phyloP scores from a whole-genome alignment of 2,329 filamentous ascomycete species.

The Nigrospora osmanthi region DNA sequence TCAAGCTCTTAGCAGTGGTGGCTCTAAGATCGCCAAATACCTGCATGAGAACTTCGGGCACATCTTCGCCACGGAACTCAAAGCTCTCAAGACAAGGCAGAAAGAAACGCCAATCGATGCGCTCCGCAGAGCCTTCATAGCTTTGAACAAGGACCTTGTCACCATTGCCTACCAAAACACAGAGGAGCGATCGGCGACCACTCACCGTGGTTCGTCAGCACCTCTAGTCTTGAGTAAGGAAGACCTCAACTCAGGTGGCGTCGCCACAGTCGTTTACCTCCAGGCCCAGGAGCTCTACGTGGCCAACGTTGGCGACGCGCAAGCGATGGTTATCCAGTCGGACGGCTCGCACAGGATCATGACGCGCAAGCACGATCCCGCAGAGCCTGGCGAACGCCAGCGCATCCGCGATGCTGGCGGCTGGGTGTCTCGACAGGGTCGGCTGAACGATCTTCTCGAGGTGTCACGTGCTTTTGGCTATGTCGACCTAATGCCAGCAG shows the following conservation, averaged over 20 bases:
- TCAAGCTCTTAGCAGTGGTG: slow-evolving; percentile 77
- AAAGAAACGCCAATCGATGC: slow-evolving; percentile 77
- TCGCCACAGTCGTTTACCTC: slow-evolving; percentile 86
- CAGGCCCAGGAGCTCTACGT: slow-evolving; percentile 86
- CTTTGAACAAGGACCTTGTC: slow-evolving; percentile 89
- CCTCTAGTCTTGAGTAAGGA: slow-evolving; percentile 78
- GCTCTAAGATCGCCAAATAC: slow-evolving; percentile 93
- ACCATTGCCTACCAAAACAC: slow-evolving; percentile 73
- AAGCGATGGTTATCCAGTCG: slow-evolving; percentile 89
- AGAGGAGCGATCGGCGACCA: slow-evolving; percentile 60
- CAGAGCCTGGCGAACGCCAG: slow-evolving; percentile 73
- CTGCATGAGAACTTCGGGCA: slow-evolving; percentile 91
- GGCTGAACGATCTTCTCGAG: slow-evolving; percentile 82
- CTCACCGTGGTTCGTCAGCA: slow-evolving; percentile 64
- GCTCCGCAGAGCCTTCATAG: slow-evolving; percentile 75
- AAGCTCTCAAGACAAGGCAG: slow-evolving; percentile 56
- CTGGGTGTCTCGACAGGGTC: slow-evolving; percentile 90
- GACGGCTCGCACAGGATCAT: slow-evolving; percentile 78
- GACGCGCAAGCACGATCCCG: slow-evolving; percentile 88
- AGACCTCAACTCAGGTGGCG: slow-evolving; percentile 82
- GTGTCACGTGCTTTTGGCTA: slow-evolving; percentile 95
- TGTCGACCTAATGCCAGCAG: slow-evolving; percentile 82
- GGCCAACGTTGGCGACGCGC: slow-evolving; percentile 90
- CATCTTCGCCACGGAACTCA: slow-evolving; percentile 76
- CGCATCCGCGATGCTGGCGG: slow-evolving; percentile 92